Evolutionary conservation across 305 asterid genomes (phyloP).

Genomic region (Fraxinus sp.): DNA sequence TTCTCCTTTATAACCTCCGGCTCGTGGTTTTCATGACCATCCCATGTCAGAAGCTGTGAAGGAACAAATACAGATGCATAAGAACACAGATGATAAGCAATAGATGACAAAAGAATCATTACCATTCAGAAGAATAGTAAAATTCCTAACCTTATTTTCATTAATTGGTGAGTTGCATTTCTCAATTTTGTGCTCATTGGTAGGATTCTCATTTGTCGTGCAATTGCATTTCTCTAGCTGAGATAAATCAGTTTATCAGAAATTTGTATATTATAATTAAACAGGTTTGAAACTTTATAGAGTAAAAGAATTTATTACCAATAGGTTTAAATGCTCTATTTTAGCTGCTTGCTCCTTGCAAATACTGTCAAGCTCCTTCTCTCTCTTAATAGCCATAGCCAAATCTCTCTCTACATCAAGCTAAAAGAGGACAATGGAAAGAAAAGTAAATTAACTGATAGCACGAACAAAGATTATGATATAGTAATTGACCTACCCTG

Average conservation of each 20-base stretch:
- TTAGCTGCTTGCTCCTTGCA: constrained; percentile 79
- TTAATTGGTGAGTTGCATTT: constrained; percentile 24
- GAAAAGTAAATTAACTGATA: neutral
- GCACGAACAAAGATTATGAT: neutral
- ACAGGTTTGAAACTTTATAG: constrained; percentile 2
- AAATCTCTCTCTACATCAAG: constrained; percentile 53
- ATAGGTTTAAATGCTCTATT: constrained; percentile 66
- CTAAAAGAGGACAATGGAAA: constrained; percentile 10
- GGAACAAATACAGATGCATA: neutral
- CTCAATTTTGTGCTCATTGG: constrained; percentile 5
- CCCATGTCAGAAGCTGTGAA: constrained; percentile 63
- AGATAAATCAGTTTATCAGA: constrained; percentile 19
- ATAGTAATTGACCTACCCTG: constrained; percentile 31
- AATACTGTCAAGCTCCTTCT: constrained; percentile 57
- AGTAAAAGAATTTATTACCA: constrained; percentile 41
- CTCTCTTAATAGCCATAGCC: constrained; percentile 41
- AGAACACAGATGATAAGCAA: neutral
- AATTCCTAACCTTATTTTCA: constrained; percentile 40
- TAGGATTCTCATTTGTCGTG: constrained; percentile 24
- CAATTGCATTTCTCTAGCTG: constrained; percentile 64
- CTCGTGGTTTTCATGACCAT: constrained; percentile 37
- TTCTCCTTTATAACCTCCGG: constrained; percentile 49
- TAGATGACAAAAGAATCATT: neutral
- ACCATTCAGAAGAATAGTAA: constrained; percentile 4
- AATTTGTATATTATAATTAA: constrained; percentile 4